Evolutionary conservation across 2,329 filamentous ascomycete species (phyloP).

Genomic region (Pestalotiopsis sp.): DNA sequence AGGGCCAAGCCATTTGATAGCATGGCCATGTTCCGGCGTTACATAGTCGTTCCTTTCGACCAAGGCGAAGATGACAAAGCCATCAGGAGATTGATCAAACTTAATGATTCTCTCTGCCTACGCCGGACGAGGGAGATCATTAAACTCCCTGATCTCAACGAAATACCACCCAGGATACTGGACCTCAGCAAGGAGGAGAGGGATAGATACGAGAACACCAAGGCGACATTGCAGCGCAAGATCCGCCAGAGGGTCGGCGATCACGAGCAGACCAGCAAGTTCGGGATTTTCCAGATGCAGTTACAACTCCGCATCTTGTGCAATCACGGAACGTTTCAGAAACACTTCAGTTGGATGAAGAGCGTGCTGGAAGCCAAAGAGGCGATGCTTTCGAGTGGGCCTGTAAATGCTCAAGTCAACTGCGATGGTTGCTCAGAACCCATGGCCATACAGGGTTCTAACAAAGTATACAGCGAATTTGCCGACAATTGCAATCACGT

Average conservation of each 20-base stretch:
- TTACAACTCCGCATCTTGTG: constrained; percentile 48
- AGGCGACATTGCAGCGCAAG: constrained; percentile 35
- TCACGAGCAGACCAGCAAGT: constrained; percentile 34
- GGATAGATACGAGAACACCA: constrained; percentile 35
- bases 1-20: constrained; percentile 40
- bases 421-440: constrained; percentile 34
- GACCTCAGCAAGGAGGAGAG: constrained; percentile 31
- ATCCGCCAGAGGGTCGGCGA: constrained; percentile 37
- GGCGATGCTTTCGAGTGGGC: constrained; percentile 18
- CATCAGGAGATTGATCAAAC: constrained; percentile 30
- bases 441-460: constrained; percentile 28
- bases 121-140: constrained; percentile 42
- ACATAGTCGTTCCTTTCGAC: constrained; percentile 41
- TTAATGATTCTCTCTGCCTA: constrained; percentile 40
- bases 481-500: constrained; percentile 29
- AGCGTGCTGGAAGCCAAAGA: constrained; percentile 34
- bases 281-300: constrained; percentile 45
- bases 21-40: constrained; percentile 40
- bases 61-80: constrained; percentile 20
- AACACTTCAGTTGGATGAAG: constrained; percentile 41
- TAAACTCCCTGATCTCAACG: constrained; percentile 31
- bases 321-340: constrained; percentile 51
- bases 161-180: constrained; percentile 25
- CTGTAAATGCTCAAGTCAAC: constrained; percentile 21
- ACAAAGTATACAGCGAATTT: constrained; percentile 17